Evolutionary conservation across 1,284 basidiomycete genomes (phyloP).

Genomic region (Marasmius sp.): DNA sequence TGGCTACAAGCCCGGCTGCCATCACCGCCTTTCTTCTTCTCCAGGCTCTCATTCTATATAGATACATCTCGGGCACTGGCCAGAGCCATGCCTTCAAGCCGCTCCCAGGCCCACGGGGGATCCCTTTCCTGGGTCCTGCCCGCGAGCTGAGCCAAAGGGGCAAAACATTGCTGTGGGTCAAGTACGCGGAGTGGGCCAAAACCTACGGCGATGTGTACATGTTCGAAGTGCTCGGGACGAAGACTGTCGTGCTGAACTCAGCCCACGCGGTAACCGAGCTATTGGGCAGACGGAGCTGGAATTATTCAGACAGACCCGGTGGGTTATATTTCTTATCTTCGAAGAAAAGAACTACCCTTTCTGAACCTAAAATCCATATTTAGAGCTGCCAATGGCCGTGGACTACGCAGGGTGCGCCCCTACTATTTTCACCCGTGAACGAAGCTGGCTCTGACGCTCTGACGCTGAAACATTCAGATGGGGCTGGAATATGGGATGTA

Average conservation of each 20-base stretch:
- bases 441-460: too few species aligned
- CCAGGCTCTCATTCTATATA: too few species aligned
- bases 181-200: not conserved
- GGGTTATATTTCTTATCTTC: not conserved
- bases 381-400: conserved; percentile 20
- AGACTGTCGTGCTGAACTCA: conserved; percentile 22
- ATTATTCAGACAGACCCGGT: conserved; percentile 22
- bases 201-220: conserved; percentile 5
- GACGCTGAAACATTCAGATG: conserved; percentile 7
- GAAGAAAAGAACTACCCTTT: not conserved
- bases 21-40: too few species aligned
- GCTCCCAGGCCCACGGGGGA: conserved; percentile 7
- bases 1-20: too few species aligned
- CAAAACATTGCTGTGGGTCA: not conserved
- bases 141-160: not conserved
- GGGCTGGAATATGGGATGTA: conserved; percentile 27
- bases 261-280: conserved; percentile 20
- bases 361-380: not conserved
- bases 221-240: conserved; percentile 9
- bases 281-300: conserved; percentile 19
- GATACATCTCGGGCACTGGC: too few species aligned
- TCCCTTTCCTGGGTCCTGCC: conserved; percentile 6
- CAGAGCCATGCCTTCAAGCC: too few species aligned
- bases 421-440: too few species aligned
- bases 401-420: conserved; percentile 21